A percentile compares a stretch with the other conserved stretches of the same genome.
Evolutionary conservation across 805 yeast genomes (phyloP).

Genomic region (Candida broadrunensis): DNA sequence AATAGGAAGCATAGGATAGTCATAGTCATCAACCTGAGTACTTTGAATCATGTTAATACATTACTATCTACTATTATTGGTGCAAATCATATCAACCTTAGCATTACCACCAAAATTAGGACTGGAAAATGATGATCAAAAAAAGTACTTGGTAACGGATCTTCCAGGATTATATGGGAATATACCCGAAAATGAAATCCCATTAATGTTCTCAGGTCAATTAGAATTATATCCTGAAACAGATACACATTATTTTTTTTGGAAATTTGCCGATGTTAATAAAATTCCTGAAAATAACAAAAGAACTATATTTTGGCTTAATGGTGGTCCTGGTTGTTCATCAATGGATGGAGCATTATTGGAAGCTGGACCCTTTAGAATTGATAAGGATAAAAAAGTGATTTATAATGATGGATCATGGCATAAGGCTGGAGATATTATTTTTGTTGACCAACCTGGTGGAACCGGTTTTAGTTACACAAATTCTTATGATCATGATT

Average conservation of each 20-base stretch:
- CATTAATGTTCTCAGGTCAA: conserved; percentile 66
- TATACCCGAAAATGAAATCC: conserved; percentile 31
- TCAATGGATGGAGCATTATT: conserved; percentile 96
- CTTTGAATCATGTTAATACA: no score
- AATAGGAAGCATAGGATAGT: no score
- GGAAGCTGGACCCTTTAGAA: conserved; percentile 87
- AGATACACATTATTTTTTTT: conserved; percentile 66
- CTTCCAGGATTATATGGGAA: conserved; percentile 38
- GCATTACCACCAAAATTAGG: conserved; percentile 11
- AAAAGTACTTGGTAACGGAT: conserved; percentile 23
- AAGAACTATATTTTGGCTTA: conserved; percentile 78
- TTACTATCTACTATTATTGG: neutral
- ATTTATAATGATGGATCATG: conserved; percentile 71
- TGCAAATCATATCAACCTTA: neutral
- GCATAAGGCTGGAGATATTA: conserved; percentile 73
- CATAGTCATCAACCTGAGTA: no score
- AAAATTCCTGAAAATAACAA: conserved; percentile 29
- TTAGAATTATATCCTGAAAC: conserved; percentile 52
- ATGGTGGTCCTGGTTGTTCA: conserved; percentile 99
- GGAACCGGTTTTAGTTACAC: conserved; percentile 88
- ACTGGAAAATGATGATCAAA: conserved; percentile 4
- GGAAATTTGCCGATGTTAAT: conserved; percentile 55
- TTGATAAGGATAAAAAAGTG: conserved; percentile 43
- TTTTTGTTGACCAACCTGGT: conserved; percentile 91
- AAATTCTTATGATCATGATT: conserved; percentile 51